Conservation (phyloP, 2,329 filamentous ascomycete species). For the Colletotrichum acutatum region DNA sequence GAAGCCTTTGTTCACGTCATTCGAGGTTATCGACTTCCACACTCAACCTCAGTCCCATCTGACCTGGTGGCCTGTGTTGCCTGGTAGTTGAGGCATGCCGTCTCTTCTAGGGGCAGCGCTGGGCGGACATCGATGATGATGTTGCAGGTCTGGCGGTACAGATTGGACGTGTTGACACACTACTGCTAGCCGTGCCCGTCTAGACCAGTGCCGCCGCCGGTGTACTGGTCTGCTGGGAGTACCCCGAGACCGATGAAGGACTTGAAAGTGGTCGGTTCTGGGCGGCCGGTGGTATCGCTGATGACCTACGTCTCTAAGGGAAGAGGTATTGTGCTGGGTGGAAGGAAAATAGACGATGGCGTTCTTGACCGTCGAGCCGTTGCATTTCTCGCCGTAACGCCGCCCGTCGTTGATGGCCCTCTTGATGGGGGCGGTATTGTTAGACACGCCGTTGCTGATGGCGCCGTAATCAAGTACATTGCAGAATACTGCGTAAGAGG, state of each 20-base stretch:
- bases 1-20: constrained; percentile 17
- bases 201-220: constrained; percentile 7
- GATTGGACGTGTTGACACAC: constrained; percentile 35
- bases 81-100: constrained; percentile 27
- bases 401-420: constrained; percentile 34
- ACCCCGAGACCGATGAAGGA: constrained; percentile 32
- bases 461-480: constrained; percentile 68
- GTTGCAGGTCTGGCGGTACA: constrained; percentile 37
- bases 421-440: constrained; percentile 38
- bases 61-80: constrained; percentile 40
- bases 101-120: background rate
- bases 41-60: constrained; percentile 36
- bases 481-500: constrained; percentile 63
- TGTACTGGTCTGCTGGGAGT: constrained; percentile 34
- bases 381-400: constrained; percentile 35
- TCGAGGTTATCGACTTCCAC: constrained; percentile 29
- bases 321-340: constrained; percentile 34
- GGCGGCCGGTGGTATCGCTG: constrained; percentile 22
- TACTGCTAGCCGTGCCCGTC: constrained; percentile 32
- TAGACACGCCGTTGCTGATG: constrained; percentile 57
- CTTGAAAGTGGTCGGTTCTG: constrained; percentile 8
- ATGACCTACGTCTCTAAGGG: constrained; percentile 40
- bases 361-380: constrained; percentile 28
- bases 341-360: constrained; percentile 43
- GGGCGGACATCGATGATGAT: constrained; percentile 29